These are phyloP conservation scores for Hygrophila difformis DNA, from an alignment of 257 asterid species.

Conservation along the genomic window DNA sequence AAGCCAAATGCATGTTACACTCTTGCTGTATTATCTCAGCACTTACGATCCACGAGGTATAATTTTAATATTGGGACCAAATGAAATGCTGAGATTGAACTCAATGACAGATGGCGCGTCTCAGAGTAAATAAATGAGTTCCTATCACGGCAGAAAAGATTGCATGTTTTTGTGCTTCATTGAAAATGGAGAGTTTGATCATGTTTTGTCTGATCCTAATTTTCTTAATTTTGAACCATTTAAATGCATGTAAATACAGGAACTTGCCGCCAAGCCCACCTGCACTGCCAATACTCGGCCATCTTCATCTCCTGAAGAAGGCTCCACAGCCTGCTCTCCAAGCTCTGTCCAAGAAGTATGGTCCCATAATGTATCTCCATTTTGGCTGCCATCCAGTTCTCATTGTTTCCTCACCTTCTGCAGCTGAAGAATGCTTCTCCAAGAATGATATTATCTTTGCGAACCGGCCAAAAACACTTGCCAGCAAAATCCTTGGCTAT, in stretches of 20 bases:
- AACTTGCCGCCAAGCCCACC: constrained; percentile 47
- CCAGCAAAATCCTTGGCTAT: constrained; percentile 29
- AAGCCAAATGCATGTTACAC: constrained; percentile 7
- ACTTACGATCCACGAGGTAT: background rate
- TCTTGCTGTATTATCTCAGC: constrained; percentile 14
- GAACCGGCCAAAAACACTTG: constrained; percentile 31
- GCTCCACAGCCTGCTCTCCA: constrained; percentile 27
- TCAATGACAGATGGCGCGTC: no score
- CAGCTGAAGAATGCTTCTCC: constrained; percentile 39
- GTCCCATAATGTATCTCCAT: constrained; percentile 32
- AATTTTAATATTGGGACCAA: background rate
- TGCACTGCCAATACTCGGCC: constrained; percentile 40
- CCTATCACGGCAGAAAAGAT: no score
- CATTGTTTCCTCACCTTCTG: constrained; percentile 36
- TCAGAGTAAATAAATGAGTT: no score
- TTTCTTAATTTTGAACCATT: constrained; percentile 13
- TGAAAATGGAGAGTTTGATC: no score
- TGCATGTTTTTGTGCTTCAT: no score
- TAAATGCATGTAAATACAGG: constrained; percentile 6
- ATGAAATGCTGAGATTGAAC: no score
- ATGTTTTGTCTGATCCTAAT: background rate
- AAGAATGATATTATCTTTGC: constrained; percentile 36
- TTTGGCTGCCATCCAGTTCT: constrained; percentile 29
- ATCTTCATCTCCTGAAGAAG: constrained; percentile 45
- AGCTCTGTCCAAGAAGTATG: constrained; percentile 32